Evolutionary conservation across 805 yeast species (phyloP).

Genomic region (Lipomyces yamanashiensis): DNA sequence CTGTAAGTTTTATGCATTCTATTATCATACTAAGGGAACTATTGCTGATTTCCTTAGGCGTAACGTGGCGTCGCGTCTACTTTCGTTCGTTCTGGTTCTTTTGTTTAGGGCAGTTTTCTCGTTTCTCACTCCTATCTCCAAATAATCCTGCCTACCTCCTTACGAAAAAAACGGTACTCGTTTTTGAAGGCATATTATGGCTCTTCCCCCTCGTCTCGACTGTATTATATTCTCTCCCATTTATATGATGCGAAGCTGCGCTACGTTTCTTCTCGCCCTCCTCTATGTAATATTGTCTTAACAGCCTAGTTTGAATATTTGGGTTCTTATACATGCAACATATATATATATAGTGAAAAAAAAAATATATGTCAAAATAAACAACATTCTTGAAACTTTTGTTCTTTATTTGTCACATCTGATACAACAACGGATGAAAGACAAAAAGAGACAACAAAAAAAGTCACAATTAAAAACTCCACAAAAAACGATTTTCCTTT

Average conservation of each 20-base stretch:
- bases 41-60: background rate
- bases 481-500: background rate
- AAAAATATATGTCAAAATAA: too few species aligned
- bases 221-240: slow-evolving; percentile 17
- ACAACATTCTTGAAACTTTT: background rate
- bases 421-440: too few species aligned
- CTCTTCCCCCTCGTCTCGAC: slow-evolving; percentile 7
- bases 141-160: background rate
- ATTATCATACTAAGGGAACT: background rate
- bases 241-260: slow-evolving; percentile 1
- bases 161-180: too few species aligned
- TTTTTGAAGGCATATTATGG: background rate
- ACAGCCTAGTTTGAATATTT: background rate
- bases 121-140: background rate
- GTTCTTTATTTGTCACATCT: background rate
- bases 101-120: too few species aligned
- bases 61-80: too few species aligned
- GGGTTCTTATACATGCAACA: too few species aligned
- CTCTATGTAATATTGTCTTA: slow-evolving; percentile 3
- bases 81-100: too few species aligned
- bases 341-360: too few species aligned
- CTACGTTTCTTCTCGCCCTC: background rate
- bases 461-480: background rate
- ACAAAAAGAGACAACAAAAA: background rate
- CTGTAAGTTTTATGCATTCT: background rate